Percentiles rank a stretch among this genome's conserved stretches.
Evolutionary conservation across 1,139 yeast species (phyloP).

Genomic region (Lodderomyces pseudojiufengensis): DNA sequence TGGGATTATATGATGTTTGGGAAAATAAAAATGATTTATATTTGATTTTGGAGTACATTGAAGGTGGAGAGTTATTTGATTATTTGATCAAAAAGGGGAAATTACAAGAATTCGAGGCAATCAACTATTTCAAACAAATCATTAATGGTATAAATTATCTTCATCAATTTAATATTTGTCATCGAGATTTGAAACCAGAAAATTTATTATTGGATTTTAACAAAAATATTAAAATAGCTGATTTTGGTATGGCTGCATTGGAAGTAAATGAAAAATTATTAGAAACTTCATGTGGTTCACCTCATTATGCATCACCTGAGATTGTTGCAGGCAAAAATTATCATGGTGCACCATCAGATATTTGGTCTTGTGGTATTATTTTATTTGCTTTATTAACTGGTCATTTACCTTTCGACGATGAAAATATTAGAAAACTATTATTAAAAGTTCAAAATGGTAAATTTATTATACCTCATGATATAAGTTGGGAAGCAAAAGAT

Average conservation of each 20-base stretch:
- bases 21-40: conserved; percentile 92
- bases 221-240: conserved; percentile 92
- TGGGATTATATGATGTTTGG: conserved; percentile 98
- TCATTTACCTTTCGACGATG: conserved; percentile 95
- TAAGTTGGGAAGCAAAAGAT: conserved; percentile 82
- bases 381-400: conserved; percentile 92
- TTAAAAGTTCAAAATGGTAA: conserved; percentile 89
- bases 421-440: conserved; percentile 78
- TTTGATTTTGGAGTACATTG: conserved; percentile 89
- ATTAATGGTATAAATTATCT: conserved; percentile 89
- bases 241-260: conserved; percentile 99
- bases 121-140: conserved; percentile 86
- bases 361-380: conserved; percentile 98
- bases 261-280: conserved; percentile 81
- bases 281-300: conserved; percentile 97
- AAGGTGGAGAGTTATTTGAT: conserved; percentile 96
- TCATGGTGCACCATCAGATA: conserved; percentile 96
- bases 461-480: conserved; percentile 75
- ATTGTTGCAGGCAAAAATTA: conserved; percentile 91
- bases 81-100: conserved; percentile 85
- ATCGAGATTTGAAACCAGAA: conserved; percentile 95
- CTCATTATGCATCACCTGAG: conserved; percentile 98
- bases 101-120: conserved; percentile 84
- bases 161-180: conserved; percentile 91
- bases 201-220: conserved; percentile 82